phyloP scores from a whole-genome alignment of 805 yeast species.

The Kuraishia floccosa region DNA sequence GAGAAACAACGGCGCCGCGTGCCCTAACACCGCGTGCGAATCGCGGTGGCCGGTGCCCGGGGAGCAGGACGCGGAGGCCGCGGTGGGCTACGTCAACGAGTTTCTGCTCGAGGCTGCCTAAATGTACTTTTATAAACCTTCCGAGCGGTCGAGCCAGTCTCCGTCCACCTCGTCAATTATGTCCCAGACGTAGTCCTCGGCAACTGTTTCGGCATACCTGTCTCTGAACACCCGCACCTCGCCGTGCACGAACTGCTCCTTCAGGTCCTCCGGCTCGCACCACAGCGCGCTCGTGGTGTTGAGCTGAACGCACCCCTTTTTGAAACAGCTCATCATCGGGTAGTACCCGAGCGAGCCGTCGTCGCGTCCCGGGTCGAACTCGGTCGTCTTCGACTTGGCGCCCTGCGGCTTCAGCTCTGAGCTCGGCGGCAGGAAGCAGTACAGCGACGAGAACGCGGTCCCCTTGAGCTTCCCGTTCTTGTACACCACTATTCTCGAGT shows the following conservation, averaged over 20 bases:
- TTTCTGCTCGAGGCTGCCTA: too few species aligned
- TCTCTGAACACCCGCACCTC: conserved; percentile 40
- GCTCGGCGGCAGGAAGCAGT: conserved; percentile 72
- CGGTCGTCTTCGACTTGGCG: conserved; percentile 4
- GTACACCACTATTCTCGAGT: conserved; percentile 56
- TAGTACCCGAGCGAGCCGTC: conserved; percentile 87
- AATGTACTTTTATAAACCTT: too few species aligned
- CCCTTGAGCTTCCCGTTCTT: conserved; percentile 70
- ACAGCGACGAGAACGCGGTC: conserved; percentile 51
- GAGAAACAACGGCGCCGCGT: conserved; percentile 17
- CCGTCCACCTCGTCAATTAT: conserved; percentile 75
- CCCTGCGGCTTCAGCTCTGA: conserved; percentile 24
- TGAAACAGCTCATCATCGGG: conserved; percentile 79
- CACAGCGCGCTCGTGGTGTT: conserved; percentile 59
- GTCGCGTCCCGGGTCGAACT: conserved; percentile 31
- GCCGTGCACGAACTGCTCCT: conserved; percentile 10
- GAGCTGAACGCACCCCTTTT: conserved; percentile 64
- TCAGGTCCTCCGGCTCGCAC: conserved; percentile 25
- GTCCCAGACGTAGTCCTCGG: conserved; percentile 80
- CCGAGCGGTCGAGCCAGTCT: conserved; percentile 35
- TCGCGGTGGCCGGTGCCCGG: conserved; percentile 2
- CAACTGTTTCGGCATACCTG: conserved; percentile 56
- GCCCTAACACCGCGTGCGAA: conserved; percentile 20
- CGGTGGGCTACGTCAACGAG: too few species aligned
- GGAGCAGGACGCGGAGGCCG: too few species aligned